These are phyloP conservation scores for Dillenia suffruticosa DNA, from an alignment of 164 flowering plant species.

Conservation along the genomic window DNA sequence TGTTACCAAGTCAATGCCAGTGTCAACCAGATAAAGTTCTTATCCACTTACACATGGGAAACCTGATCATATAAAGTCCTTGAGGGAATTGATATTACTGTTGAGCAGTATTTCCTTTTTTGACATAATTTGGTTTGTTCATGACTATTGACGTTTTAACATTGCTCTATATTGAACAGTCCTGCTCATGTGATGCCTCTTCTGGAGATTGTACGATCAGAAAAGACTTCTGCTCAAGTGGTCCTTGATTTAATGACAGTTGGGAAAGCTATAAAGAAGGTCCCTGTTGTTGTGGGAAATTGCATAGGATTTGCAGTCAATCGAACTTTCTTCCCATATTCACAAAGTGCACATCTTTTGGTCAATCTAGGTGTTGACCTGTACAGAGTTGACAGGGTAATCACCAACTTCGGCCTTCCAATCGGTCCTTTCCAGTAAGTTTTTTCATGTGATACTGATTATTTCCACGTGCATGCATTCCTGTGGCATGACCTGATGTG, in stretches of 20 bases:
- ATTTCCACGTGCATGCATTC: not conserved
- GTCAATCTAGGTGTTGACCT: slow-evolving; percentile 74
- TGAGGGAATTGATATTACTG: too few species aligned
- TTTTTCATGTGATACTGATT: slow-evolving; percentile 15
- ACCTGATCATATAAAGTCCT: too few species aligned
- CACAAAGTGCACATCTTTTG: slow-evolving; percentile 72
- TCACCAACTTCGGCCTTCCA: slow-evolving; percentile 85
- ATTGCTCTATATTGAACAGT: slow-evolving; percentile 41
- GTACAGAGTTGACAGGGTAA: slow-evolving; percentile 80
- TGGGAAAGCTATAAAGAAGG: slow-evolving; percentile 83
- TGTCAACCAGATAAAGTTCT: too few species aligned
- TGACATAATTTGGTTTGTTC: not conserved
- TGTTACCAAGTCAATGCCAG: too few species aligned
- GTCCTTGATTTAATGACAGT: slow-evolving; percentile 91
- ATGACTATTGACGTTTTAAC: slow-evolving; percentile 6
- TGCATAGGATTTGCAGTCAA: slow-evolving; percentile 99
- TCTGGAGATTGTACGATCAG: slow-evolving; percentile 83
- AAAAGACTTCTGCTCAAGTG: slow-evolving; percentile 87
- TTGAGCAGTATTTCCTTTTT: not conserved
- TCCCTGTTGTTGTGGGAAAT: slow-evolving; percentile 93
- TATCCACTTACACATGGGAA: too few species aligned
- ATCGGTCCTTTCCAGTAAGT: slow-evolving; percentile 94
- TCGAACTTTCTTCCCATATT: slow-evolving; percentile 86
- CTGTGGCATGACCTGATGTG: not conserved
- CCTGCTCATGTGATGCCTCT: slow-evolving; percentile 99